phyloP scores from a whole-genome alignment of 768 basidiomycete genomes.

The Astraeus odoratus region DNA sequence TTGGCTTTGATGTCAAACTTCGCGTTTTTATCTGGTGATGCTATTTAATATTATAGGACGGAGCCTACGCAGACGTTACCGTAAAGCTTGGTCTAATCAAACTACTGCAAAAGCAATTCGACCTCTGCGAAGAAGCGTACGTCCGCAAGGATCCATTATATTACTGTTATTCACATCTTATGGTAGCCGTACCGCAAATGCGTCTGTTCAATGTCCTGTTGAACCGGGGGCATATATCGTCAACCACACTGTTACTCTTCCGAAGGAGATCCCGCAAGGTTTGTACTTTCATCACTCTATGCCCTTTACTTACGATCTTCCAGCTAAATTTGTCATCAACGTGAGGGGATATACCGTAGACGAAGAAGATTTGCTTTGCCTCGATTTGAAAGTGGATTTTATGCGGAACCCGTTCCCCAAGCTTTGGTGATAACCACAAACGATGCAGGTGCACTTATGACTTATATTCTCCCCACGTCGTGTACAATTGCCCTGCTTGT shows the following conservation, averaged over 20 bases:
- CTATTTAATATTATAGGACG: constrained; percentile 50
- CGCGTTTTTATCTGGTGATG: constrained; percentile 7
- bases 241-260: constrained; percentile 76
- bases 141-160: constrained; percentile 26
- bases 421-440: constrained; percentile 24
- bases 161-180: constrained; percentile 1
- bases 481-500: background rate
- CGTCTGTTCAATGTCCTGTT: constrained; percentile 80
- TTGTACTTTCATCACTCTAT: constrained; percentile 8
- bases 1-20: constrained; percentile 24
- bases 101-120: constrained; percentile 75
- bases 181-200: constrained; percentile 64
- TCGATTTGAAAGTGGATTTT: constrained; percentile 77
- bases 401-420: constrained; percentile 33
- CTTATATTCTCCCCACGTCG: background rate
- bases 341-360: constrained; percentile 64
- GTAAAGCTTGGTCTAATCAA: constrained; percentile 95
- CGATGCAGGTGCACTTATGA: background rate
- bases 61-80: constrained; percentile 80
- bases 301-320: constrained; percentile 4
- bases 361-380: constrained; percentile 73
- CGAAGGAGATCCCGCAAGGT: constrained; percentile 88
- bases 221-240: constrained; percentile 64
- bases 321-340: constrained; percentile 79
- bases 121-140: constrained; percentile 92